Conservation (phyloP, 2,329 filamentous ascomycete species). For the Claviceps purpurea region DNA sequence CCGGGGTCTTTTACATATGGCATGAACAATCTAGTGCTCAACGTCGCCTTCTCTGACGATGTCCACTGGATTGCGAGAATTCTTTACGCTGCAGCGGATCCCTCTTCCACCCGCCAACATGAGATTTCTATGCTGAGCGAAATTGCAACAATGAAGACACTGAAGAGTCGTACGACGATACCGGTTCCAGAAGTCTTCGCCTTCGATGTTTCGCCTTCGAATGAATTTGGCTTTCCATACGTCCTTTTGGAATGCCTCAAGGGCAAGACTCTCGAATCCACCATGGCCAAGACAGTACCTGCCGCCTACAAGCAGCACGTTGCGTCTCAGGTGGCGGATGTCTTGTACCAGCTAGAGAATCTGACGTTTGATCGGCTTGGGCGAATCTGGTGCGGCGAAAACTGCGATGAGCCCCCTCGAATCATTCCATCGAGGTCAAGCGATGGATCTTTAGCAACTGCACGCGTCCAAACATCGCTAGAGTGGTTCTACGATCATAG, state of each 20-base stretch:
- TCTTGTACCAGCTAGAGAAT: conserved; percentile 6
- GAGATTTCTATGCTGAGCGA: conserved; percentile 6
- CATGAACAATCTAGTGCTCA: conserved; percentile 5
- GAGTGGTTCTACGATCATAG: no score
- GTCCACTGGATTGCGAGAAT: conserved; percentile 6
- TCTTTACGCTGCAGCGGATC: background rate
- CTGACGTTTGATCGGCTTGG: conserved; percentile 4
- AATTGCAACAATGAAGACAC: conserved; percentile 5
- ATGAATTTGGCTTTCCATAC: conserved; percentile 6
- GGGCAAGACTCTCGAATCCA: background rate
- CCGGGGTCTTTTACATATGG: conserved; percentile 8
- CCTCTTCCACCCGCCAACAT: conserved; percentile 1
- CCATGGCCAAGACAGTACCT: background rate
- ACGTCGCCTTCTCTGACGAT: conserved; percentile 4
- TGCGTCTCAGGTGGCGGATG: conserved; percentile 2
- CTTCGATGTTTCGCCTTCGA: conserved; percentile 4
- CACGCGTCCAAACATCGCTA: no score
- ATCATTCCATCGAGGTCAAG: conserved; percentile 3
- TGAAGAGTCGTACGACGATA: conserved; percentile 3
- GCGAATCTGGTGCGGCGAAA: conserved; percentile 6
- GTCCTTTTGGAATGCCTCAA: conserved; percentile 5
- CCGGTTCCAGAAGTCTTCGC: conserved; percentile 1
- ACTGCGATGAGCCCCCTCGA: conserved; percentile 6
- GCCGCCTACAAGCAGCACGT: background rate
- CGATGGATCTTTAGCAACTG: background rate